These are phyloP conservation scores for Triticum turgidum DNA, from an alignment of 176 grass and related monocot species.

Conservation along the genomic window DNA sequence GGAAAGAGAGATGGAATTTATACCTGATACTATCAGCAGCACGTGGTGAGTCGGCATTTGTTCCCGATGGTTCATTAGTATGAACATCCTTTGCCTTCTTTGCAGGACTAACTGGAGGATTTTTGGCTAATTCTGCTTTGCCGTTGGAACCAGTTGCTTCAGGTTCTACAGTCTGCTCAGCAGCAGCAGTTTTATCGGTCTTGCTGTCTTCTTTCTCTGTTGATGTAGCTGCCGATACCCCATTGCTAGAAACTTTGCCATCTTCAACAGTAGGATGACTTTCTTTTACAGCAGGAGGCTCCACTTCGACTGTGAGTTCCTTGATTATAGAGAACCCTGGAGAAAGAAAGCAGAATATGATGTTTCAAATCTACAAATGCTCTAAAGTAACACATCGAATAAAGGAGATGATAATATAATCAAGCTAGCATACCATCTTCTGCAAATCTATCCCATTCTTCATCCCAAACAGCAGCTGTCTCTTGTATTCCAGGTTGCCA, in stretches of 20 bases:
- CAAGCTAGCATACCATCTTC: constrained; percentile 56
- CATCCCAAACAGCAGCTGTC: constrained; percentile 69
- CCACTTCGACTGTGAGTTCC: constrained; percentile 91
- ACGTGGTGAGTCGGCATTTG: constrained; percentile 63
- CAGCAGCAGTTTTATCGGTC: constrained; percentile 49
- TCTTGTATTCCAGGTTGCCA: constrained; percentile 97
- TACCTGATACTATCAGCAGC: constrained; percentile 79
- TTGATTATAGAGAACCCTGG: constrained; percentile 90
- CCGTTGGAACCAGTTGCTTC: constrained; percentile 36
- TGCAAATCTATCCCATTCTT: constrained; percentile 94
- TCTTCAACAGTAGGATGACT: constrained; percentile 49
- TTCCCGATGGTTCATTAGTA: constrained; percentile 50
- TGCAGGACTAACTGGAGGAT: constrained; percentile 62
- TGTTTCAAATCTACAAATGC: constrained; percentile 12
- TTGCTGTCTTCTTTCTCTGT: constrained; percentile 56
- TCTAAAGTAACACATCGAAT: neutral
- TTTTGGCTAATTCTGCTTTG: constrained; percentile 52
- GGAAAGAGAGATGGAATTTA: neutral
- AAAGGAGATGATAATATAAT: constrained; percentile 13
- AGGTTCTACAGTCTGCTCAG: constrained; percentile 48
- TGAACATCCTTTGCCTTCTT: constrained; percentile 51
- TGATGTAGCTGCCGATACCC: constrained; percentile 38
- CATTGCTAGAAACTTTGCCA: constrained; percentile 48
- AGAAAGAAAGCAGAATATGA: constrained; percentile 27
- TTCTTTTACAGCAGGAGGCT: constrained; percentile 57